Evolutionary conservation across 352 stramenopile species (phyloP), one percentile per base, ranked within the genome.

Genomic region (Blastocystis sp.): DNA sequence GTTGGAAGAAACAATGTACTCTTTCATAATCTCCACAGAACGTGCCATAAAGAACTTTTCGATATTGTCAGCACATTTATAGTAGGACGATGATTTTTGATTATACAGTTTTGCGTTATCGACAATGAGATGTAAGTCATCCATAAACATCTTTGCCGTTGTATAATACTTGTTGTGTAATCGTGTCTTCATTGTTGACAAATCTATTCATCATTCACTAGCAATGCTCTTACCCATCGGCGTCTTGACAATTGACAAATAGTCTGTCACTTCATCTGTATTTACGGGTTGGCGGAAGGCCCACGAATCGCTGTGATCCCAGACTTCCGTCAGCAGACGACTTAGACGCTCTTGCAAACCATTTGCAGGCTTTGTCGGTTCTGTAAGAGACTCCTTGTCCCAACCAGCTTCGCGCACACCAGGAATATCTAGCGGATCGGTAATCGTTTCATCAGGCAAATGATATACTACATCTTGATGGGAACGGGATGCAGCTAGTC

Each of bases 21-120:
- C 49, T 65, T 83, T 83, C 19, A 83, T 51, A 52, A 83, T 83
- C 54, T 83, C 51, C 27, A 29, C 32, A 49, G 43, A 83, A 7
- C 27, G 42, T 46, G 71, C 46, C 12, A 83, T 61, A n/a, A 75
- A 85, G n/a, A 88, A 63, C 29, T 88, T 71, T 32, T 88, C 61
- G 51, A 81, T 80, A 51, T 88, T 74, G 32, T 88, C 56, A 19
- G 69, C 52, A 78, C 75, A 77, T 49, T 88, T 97, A 90, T 97
- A 96, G 89, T 97, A 97, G 89, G 97, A 98, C 86, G 93, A 97
- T 21, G 93, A 93, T 69, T 92, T 91, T 16, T 92, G 93, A 91
- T 99, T 99, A 92, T 98, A 99, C 14, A 91, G 88, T 86, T 93
- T 97, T 90, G 95, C 98, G 90, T 98, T 99, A 88, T 95, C 92